Percentiles rank a stretch among this genome's conserved stretches.
Evolutionary conservation across 192 early-diverging fungal species (phyloP).

Genomic region (Diversispora eburnea): DNA sequence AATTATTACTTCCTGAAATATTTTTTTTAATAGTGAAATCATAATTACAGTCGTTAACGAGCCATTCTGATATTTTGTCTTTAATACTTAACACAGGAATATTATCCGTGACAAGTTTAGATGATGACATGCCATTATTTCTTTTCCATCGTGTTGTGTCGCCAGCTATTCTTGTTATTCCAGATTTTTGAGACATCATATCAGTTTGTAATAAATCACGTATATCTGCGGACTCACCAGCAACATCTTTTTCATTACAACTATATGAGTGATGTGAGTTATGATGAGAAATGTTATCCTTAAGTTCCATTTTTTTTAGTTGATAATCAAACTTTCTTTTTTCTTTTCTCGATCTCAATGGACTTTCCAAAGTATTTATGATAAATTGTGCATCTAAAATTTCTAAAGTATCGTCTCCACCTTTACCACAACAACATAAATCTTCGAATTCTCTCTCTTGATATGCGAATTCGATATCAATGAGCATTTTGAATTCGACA

Average conservation of each 20-base stretch:
- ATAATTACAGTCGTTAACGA: too few relatives aligned
- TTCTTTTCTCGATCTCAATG: constrained; percentile 2
- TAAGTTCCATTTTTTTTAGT: neutral
- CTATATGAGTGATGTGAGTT: neutral
- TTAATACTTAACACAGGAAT: too few relatives aligned
- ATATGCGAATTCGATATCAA: neutral
- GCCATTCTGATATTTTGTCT: too few relatives aligned
- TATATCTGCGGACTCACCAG: neutral
- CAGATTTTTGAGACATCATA: neutral
- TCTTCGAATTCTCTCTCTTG: neutral
- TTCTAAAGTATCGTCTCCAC: neutral
- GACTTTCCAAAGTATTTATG: neutral
- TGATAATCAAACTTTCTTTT: neutral
- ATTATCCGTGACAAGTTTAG: too few relatives aligned
- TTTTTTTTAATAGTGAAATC: too few relatives aligned
- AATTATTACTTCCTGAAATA: too few relatives aligned
- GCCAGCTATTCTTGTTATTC: neutral
- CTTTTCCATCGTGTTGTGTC: neutral
- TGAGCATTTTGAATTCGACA: neutral
- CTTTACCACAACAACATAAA: neutral
- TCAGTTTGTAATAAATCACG: neutral
- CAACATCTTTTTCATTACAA: neutral
- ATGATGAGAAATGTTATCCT: neutral
- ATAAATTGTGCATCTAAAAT: neutral
- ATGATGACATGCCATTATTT: too few relatives aligned